phyloP scores from a whole-genome alignment of 257 asterid species.

The Solanum clarkiae region DNA sequence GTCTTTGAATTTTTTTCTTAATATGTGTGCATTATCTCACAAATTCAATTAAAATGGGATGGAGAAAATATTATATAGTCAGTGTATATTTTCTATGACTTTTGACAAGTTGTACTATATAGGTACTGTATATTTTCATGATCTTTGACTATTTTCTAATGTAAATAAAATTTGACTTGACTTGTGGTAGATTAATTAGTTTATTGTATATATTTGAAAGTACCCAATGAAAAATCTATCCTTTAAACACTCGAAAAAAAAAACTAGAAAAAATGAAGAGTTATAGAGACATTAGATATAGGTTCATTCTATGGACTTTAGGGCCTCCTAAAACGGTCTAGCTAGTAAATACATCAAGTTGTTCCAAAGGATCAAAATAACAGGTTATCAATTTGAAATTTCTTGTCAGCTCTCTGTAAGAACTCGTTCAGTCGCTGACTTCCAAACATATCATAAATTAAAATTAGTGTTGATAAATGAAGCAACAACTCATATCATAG shows the following conservation, averaged over 20 bases:
- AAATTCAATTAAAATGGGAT: no score
- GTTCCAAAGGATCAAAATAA: background rate
- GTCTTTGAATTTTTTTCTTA: no score
- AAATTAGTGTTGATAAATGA: fast-evolving
- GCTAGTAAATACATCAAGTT: background rate
- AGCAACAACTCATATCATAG: background rate
- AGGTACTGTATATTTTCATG: no score
- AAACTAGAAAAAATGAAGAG: background rate
- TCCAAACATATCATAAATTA: background rate
- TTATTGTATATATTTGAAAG: no score
- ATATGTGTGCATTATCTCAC: no score
- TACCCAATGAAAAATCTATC: background rate
- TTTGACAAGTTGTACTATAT: no score
- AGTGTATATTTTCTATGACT: no score
- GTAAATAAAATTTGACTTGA: no score
- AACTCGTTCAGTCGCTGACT: fast-evolving
- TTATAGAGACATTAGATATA: background rate
- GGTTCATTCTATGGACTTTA: background rate
- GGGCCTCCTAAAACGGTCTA: background rate
- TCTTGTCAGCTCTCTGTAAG: fast-evolving
- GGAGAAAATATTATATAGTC: no score
- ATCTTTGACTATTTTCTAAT: no score
- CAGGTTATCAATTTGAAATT: background rate
- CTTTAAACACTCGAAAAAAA: background rate
- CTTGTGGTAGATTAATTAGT: no score